Evolutionary conservation across 805 yeast genomes (phyloP).

Genomic region (Nakazawaea anatomiae): DNA sequence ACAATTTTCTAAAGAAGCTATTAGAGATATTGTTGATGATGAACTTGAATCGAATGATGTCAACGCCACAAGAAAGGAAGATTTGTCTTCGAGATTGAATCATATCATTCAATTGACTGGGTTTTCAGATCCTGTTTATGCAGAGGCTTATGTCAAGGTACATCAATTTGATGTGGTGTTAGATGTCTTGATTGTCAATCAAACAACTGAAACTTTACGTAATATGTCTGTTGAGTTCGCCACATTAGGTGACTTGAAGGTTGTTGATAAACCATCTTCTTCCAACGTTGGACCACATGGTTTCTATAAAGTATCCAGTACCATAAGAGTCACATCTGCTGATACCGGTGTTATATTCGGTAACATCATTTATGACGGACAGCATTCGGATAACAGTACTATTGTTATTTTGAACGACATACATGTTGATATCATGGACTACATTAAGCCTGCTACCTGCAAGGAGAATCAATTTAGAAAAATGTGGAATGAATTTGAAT

Average conservation of each 20-base stretch:
- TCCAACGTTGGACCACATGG: conserved; percentile 97
- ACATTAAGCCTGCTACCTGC: conserved; percentile 91
- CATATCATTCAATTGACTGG: conserved; percentile 96
- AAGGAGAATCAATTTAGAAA: conserved; percentile 85
- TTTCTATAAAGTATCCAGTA: conserved; percentile 82
- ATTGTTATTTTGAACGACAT: conserved; percentile 92
- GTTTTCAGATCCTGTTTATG: conserved; percentile 95
- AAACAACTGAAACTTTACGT: conserved; percentile 84
- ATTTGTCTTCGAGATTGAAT: conserved; percentile 70
- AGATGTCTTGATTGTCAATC: conserved; percentile 91
- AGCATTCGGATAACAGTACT: conserved; percentile 82
- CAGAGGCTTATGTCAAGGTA: conserved; percentile 94
- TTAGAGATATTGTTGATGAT: conserved; percentile 44
- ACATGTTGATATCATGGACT: conserved; percentile 95
- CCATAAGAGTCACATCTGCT: conserved; percentile 92
- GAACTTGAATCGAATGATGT: conserved; percentile 47
- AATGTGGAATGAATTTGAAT: conserved; percentile 99
- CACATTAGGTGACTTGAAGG: conserved; percentile 91
- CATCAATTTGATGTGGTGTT: conserved; percentile 94
- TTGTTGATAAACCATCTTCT: conserved; percentile 84
- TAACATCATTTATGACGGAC: conserved; percentile 94
- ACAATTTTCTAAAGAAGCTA: conserved; percentile 54
- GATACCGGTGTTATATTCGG: conserved; percentile 98
- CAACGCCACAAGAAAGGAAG: conserved; percentile 46
- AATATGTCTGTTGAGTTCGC: conserved; percentile 93